phyloP scores from a whole-genome alignment of 139 green algal genomes.

The Tetraselmis chui region DNA sequence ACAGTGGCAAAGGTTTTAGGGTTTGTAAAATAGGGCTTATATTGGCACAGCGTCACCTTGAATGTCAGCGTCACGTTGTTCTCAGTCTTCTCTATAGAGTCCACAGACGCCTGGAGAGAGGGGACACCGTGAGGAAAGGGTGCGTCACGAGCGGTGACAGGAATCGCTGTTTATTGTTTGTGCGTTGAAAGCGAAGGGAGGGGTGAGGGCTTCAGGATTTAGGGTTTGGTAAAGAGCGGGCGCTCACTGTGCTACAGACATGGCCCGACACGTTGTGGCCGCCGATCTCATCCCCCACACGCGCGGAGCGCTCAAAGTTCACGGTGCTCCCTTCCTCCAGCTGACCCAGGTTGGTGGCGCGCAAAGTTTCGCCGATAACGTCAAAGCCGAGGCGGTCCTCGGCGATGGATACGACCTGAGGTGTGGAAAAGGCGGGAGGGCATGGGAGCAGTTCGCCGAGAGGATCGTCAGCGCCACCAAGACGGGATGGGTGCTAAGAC shows the following conservation, averaged over 20 bases:
- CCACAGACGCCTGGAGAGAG: constrained; percentile 13
- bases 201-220: too few relatives aligned
- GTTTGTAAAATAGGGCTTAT: too few relatives aligned
- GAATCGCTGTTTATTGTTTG: too few relatives aligned
- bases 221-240: too few relatives aligned
- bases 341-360: constrained; percentile 77
- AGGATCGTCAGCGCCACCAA: too few relatives aligned
- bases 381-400: constrained; percentile 65
- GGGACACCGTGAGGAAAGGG: too few relatives aligned
- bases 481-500: too few relatives aligned
- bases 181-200: too few relatives aligned
- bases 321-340: constrained; percentile 48
- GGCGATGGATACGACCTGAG: constrained; percentile 11
- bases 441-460: too few relatives aligned
- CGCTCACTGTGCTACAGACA: constrained; percentile 61
- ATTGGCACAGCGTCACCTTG: constrained; percentile 32
- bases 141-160: too few relatives aligned
- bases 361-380: constrained; percentile 88
- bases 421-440: too few relatives aligned
- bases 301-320: constrained; percentile 82
- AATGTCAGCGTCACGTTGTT: constrained; percentile 77
- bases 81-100: constrained; percentile 40
- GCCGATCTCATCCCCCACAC: constrained; percentile 88
- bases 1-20: too few relatives aligned
- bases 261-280: constrained; percentile 90